Conservation (phyloP, 305 asterid species). For the Andrographis paniculata region DNA sequence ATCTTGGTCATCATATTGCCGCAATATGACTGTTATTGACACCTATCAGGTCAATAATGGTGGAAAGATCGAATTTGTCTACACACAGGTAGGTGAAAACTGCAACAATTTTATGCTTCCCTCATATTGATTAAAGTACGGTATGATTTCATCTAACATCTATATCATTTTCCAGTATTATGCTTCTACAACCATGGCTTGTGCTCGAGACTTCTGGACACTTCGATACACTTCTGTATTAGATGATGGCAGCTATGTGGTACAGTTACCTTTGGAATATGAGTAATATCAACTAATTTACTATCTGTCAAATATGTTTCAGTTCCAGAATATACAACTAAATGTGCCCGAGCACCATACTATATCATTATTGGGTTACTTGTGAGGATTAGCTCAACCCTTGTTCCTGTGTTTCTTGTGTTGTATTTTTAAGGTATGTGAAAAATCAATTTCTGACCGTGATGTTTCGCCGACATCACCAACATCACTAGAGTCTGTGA, state of each 20-base stretch:
- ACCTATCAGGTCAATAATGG: constrained; percentile 26
- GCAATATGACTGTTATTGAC: constrained; percentile 25
- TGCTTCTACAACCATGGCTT: constrained; percentile 39
- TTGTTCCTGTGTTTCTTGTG: constrained; percentile 3
- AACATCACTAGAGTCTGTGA: constrained; percentile 31
- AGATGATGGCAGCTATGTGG: constrained; percentile 37
- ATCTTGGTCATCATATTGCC: constrained; percentile 36
- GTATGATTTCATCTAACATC: neutral
- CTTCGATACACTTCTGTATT: constrained; percentile 34
- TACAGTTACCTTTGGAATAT: constrained; percentile 14
- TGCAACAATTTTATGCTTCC: too few relatives aligned
- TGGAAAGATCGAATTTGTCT: constrained; percentile 35
- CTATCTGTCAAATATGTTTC: too few relatives aligned
- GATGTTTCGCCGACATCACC: constrained; percentile 33
- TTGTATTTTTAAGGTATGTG: constrained; percentile 33
- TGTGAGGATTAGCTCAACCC: neutral
- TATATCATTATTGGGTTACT: too few relatives aligned
- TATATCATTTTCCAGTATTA: constrained; percentile 24
- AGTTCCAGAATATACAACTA: too few relatives aligned
- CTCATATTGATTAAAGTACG: neutral
- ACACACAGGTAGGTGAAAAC: constrained; percentile 30
- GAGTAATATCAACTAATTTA: too few relatives aligned
- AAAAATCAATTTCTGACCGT: constrained; percentile 33
- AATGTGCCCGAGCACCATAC: too few relatives aligned
- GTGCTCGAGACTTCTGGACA: constrained; percentile 48